These are phyloP conservation scores for Sugiyamaella americana DNA, from an alignment of 805 yeast species.

Conservation along the genomic window DNA sequence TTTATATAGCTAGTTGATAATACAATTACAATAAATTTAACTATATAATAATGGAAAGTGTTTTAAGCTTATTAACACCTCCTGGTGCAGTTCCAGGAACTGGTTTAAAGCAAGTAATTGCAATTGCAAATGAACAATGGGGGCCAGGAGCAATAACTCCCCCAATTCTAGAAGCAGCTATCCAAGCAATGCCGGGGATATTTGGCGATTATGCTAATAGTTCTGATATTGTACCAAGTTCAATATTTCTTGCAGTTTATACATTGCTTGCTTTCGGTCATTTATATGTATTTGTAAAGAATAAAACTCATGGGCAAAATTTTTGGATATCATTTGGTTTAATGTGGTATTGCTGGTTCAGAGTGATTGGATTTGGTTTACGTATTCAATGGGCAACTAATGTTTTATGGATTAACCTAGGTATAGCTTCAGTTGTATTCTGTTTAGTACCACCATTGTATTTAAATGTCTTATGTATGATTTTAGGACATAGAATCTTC, in stretches of 20 bases:
- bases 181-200: constrained; percentile 30
- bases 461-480: constrained; percentile 52
- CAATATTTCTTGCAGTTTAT: constrained; percentile 51
- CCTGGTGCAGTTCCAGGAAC: constrained; percentile 23
- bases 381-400: constrained; percentile 57
- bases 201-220: constrained; percentile 59
- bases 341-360: constrained; percentile 45
- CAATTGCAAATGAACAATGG: constrained; percentile 14
- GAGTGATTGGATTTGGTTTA: constrained; percentile 53
- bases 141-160: constrained; percentile 15
- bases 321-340: constrained; percentile 52
- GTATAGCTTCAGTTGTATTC: constrained; percentile 53
- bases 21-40: too few relatives aligned
- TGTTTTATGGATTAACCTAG: constrained; percentile 40
- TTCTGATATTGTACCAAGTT: constrained; percentile 54
- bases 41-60: neutral
- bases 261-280: constrained; percentile 44
- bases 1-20: too few relatives aligned
- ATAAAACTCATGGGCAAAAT: constrained; percentile 51
- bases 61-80: constrained; percentile 16
- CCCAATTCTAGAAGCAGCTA: constrained; percentile 14
- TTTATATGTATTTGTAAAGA: constrained; percentile 40
- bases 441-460: constrained; percentile 53
- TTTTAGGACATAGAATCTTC: constrained; percentile 65
- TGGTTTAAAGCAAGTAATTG: constrained; percentile 24